A percentile compares a stretch with the other conserved stretches of the same genome.
These are phyloP conservation scores for Tuber brumale DNA, from an alignment of 495 filamentous ascomycete genomes.

Conservation along the genomic window DNA sequence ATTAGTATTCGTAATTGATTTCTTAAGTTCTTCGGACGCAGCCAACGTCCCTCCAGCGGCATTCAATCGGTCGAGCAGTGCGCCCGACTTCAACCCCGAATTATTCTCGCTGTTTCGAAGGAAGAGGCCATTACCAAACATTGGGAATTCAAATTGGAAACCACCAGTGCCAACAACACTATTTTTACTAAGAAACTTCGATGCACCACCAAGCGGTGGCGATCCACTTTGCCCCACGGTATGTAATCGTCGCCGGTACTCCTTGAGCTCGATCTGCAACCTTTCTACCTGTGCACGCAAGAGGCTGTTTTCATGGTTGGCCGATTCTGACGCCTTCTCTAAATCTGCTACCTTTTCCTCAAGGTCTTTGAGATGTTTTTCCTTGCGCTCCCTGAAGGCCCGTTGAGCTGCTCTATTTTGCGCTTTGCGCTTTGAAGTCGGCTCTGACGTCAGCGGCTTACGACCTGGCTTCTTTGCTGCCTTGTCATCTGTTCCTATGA, in stretches of 20 bases:
- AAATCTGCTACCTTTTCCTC: slow-evolving; percentile 90
- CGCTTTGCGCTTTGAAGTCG: slow-evolving; percentile 96
- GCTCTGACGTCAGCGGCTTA: slow-evolving; percentile 91
- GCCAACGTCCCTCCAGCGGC: slow-evolving; percentile 16
- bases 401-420: slow-evolving; percentile 96
- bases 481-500: slow-evolving; percentile 52
- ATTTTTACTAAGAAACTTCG: slow-evolving; percentile 24
- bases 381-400: slow-evolving; percentile 95
- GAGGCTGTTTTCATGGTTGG: slow-evolving; percentile 79
- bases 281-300: slow-evolving; percentile 81
- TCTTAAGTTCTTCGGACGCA: slow-evolving; percentile 33
- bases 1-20: slow-evolving; percentile 12
- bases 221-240: slow-evolving; percentile 19
- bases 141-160: slow-evolving; percentile 93
- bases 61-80: slow-evolving; percentile 35
- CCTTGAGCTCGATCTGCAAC: slow-evolving; percentile 72
- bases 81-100: slow-evolving; percentile 13
- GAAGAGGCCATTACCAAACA: slow-evolving; percentile 58
- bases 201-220: slow-evolving; percentile 29
- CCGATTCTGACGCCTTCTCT: slow-evolving; percentile 73
- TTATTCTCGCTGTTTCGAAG: slow-evolving; percentile 15
- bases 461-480: slow-evolving; percentile 88
- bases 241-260: slow-evolving; percentile 53
- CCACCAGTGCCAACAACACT: slow-evolving; percentile 62
- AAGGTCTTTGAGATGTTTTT: slow-evolving; percentile 92